Evolutionary conservation across 345 rosid genomes (phyloP).

Genomic region (Camelina neglecta): DNA sequence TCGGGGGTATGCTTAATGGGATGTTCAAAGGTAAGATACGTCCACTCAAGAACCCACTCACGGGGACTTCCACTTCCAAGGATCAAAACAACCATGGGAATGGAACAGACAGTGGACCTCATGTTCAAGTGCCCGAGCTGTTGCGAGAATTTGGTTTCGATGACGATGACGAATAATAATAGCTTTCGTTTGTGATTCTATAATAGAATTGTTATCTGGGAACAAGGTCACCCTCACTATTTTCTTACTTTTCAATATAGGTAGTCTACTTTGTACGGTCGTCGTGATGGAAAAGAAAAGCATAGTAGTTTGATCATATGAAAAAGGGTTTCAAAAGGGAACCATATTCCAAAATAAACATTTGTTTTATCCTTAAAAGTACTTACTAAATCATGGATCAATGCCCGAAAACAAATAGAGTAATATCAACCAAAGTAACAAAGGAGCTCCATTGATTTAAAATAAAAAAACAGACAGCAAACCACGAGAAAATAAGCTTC

Average conservation of each 20-base stretch:
- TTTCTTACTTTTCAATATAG: neutral
- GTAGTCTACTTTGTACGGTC: neutral
- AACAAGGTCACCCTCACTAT: neutral
- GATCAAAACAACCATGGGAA: slow-evolving; percentile 22
- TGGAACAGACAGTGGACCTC: slow-evolving; percentile 31
- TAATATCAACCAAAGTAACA: slow-evolving; percentile 34
- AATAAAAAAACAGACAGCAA: slow-evolving; percentile 20
- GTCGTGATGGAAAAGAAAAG: neutral
- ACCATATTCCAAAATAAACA: slow-evolving; percentile 18
- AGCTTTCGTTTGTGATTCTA: neutral
- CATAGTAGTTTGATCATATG: neutral
- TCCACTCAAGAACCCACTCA: slow-evolving; percentile 31
- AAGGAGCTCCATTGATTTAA: slow-evolving; percentile 13
- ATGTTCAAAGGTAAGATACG: slow-evolving; percentile 42
- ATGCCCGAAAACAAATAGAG: slow-evolving; percentile 21
- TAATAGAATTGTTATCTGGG: neutral
- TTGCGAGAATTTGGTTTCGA: slow-evolving; percentile 49
- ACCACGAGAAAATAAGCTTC: slow-evolving; percentile 26
- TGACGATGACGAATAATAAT: slow-evolving; percentile 32
- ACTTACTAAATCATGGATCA: slow-evolving; percentile 20
- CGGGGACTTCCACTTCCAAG: slow-evolving; percentile 19
- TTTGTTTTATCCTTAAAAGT: slow-evolving; percentile 3
- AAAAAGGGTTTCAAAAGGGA: slow-evolving; percentile 27
- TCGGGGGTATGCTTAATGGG: slow-evolving; percentile 55
- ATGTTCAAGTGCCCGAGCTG: slow-evolving; percentile 54